Base-by-base conservation (phyloP, 2,329 filamentous ascomycete genomes). In the Penicillium sp. region DNA sequence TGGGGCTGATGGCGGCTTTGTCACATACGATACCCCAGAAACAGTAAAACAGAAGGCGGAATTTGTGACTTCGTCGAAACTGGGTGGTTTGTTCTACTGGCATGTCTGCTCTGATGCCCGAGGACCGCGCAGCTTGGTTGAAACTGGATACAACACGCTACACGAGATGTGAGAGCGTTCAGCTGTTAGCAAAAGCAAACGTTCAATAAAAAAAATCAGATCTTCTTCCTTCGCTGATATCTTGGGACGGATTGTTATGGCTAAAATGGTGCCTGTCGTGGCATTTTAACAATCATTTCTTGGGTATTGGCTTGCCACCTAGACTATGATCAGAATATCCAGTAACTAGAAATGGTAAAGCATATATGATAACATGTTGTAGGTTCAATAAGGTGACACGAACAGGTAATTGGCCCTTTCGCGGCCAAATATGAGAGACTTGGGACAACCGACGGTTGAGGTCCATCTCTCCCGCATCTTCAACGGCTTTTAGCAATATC, bases 11-110 rank as follows among this genome's bases (percentile, higher is more conserved):
- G 88, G 88, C 3, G 90, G 89, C 0, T 93, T 92, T 64, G 85
- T 93, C 42, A 88, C 85, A 2, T 94, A 93, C 71, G 90, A 94
- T 73, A 92, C 89, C 63, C 86, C 88, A 4, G 84, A 87, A 43
- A 92, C 89, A 3, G 89, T 93, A 35, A 82, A 83, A 73, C 83
- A 86, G 72, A 94, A 94, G 76, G 90, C 88, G 2, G 78, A 80
- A 7, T 93, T 88, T 71, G 90, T 87, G 72, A 88, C 85, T 67
- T 83, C 89, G 66, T 87, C 88, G 66, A 83, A 84, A 29, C 78
- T 94, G 19, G 90, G 87, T 29, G 90, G 90, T 0, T 75, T 94
- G 9, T 93, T 92, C 72, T 94, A 93, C 74, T 93, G 89, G 88
- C 86, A 88, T 53, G 89, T 86, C n/a, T 87, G 88, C 15, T 86